phyloP scores from a whole-genome alignment of 2,329 filamentous ascomycete species.

The Canariomyces notabilis region DNA sequence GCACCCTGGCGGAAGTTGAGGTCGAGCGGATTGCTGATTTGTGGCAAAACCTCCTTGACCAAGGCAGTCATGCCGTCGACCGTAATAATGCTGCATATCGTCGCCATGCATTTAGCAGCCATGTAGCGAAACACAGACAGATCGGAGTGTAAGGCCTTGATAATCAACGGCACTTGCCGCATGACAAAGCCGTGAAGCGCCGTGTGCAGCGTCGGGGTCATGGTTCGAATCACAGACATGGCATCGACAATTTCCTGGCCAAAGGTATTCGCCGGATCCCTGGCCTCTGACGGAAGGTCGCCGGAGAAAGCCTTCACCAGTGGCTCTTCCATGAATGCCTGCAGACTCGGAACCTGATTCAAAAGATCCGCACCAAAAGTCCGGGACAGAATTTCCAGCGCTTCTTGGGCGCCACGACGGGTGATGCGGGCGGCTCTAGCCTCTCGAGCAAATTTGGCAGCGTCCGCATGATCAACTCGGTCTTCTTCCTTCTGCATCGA shows the following conservation, averaged over 20 bases:
- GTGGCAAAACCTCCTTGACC: slow-evolving; percentile 86
- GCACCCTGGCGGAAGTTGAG: slow-evolving; percentile 86
- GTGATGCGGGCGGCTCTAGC: slow-evolving; percentile 86
- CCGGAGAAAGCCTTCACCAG: slow-evolving; percentile 68
- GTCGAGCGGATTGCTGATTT: slow-evolving; percentile 86
- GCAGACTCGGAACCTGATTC: slow-evolving; percentile 77
- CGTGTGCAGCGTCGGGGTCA: slow-evolving; percentile 81
- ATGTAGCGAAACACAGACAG: slow-evolving; percentile 93
- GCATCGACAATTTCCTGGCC: slow-evolving; percentile 94
- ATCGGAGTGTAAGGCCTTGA: slow-evolving; percentile 79
- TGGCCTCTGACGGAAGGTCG: slow-evolving; percentile 67
- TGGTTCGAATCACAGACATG: slow-evolving; percentile 83
- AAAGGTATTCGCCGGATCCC: slow-evolving; percentile 65
- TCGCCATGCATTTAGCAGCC: slow-evolving; percentile 94
- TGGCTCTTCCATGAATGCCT: slow-evolving; percentile 74
- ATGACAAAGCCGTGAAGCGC: slow-evolving; percentile 76
- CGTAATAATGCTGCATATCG: slow-evolving; percentile 92
- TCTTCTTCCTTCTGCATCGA: slow-evolving; percentile 98
- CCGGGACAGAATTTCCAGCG: slow-evolving; percentile 77
- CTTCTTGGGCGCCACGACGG: slow-evolving; percentile 87
- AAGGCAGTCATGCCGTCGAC: slow-evolving; percentile 94
- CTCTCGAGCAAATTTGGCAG: slow-evolving; percentile 83
- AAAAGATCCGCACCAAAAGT: slow-evolving; percentile 76
- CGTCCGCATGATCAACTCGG: slow-evolving; percentile 84
- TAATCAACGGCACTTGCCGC: slow-evolving; percentile 76